Percentiles rank a stretch among this genome's conserved stretches.
Conservation (phyloP, 805 yeast genomes). For the Candida pini region DNA sequence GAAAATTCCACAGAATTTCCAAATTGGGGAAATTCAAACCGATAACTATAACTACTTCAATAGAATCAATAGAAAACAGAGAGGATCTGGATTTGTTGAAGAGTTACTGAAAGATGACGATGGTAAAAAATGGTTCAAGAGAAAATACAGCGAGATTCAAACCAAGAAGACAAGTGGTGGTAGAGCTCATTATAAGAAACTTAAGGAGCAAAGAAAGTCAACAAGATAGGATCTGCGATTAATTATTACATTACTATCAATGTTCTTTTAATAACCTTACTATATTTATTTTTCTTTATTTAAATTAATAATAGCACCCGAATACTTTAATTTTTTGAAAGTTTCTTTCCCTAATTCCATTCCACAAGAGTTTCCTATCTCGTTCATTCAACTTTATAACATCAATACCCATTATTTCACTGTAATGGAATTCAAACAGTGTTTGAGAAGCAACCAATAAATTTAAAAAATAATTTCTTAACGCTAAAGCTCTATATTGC, state of each 20-base stretch:
- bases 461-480: constrained; percentile 46
- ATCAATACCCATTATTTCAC: constrained; percentile 18
- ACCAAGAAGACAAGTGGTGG: constrained; percentile 56
- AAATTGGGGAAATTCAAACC: constrained; percentile 82
- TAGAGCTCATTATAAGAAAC: constrained; percentile 58
- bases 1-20: constrained; percentile 54
- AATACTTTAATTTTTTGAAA: constrained; percentile 38
- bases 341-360: constrained; percentile 44
- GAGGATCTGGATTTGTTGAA: constrained; percentile 75
- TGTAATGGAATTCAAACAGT: constrained; percentile 41
- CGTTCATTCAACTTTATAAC: constrained; percentile 31
- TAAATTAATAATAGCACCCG: constrained; percentile 6
- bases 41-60: constrained; percentile 76
- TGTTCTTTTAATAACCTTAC: background rate
- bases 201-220: constrained; percentile 53
- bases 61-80: constrained; percentile 61
- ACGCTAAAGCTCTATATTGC: constrained; percentile 38
- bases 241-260: background rate
- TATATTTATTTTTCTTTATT: too few relatives aligned
- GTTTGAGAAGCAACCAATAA: constrained; percentile 52
- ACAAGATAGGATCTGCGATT: constrained; percentile 20
- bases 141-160: constrained; percentile 80
- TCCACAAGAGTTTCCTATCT: constrained; percentile 43
- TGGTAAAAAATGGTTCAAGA: constrained; percentile 71
- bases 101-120: constrained; percentile 73